These are phyloP conservation scores for Postia placenta DNA, from an alignment of 768 basidiomycete genomes.

Conservation along the genomic window DNA sequence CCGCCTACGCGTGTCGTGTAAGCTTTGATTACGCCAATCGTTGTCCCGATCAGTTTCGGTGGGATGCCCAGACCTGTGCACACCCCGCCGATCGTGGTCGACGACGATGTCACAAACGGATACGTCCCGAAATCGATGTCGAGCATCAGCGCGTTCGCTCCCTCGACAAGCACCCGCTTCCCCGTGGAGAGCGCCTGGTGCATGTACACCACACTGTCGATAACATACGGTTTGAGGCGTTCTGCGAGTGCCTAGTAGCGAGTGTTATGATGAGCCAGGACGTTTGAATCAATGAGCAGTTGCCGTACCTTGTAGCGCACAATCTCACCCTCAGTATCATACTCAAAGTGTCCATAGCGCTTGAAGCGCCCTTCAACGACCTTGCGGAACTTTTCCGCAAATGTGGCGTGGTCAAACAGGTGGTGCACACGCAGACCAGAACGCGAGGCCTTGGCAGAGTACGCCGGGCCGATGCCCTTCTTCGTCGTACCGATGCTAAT, in stretches of 20 bases:
- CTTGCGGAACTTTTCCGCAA: constrained; percentile 89
- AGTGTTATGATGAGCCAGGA: neutral
- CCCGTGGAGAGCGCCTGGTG: constrained; percentile 70
- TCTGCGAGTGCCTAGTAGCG: constrained; percentile 70
- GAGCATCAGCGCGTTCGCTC: constrained; percentile 97
- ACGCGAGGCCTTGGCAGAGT: constrained; percentile 95
- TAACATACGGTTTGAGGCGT: constrained; percentile 79
- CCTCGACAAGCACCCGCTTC: constrained; percentile 89
- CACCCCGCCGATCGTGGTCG: constrained; percentile 91
- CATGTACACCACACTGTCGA: constrained; percentile 82
- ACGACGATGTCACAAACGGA: constrained; percentile 93
- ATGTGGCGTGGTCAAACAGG: constrained; percentile 80
- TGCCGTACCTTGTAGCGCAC: constrained; percentile 75
- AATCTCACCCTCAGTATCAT: constrained; percentile 97
- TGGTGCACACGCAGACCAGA: constrained; percentile 96
- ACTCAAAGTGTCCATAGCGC: constrained; percentile 96
- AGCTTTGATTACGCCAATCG: constrained; percentile 94
- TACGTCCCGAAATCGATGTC: constrained; percentile 98
- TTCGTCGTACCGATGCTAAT: constrained; percentile 93
- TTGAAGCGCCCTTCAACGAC: constrained; percentile 97
- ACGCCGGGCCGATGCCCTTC: constrained; percentile 97
- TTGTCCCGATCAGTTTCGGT: constrained; percentile 77
- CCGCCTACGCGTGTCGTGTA: constrained; percentile 99
- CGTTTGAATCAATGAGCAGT: neutral
- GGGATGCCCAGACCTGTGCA: constrained; percentile 98